Evolutionary conservation across 768 basidiomycete genomes (phyloP).

Genomic region (Leucosporidium scottii): DNA sequence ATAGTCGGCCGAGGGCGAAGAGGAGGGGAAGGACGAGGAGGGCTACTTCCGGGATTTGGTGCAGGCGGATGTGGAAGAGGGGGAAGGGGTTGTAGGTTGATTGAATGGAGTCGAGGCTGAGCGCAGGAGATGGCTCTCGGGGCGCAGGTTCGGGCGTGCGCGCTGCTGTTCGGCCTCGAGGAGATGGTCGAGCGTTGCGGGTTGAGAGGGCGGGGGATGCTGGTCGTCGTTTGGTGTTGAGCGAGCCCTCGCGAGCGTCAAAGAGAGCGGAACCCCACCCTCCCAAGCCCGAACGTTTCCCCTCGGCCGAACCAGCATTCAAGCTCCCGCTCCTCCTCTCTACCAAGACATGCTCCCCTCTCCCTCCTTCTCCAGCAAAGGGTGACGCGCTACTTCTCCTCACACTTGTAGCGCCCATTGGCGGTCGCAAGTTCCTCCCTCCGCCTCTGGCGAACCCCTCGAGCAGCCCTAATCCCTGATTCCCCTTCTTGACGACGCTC

Average conservation of each 20-base stretch:
- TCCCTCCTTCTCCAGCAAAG: constrained; percentile 8
- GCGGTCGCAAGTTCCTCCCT: neutral
- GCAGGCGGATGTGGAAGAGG: constrained; percentile 27
- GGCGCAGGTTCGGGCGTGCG: neutral
- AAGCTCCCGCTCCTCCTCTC: constrained; percentile 12
- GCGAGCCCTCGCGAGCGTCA: constrained; percentile 12
- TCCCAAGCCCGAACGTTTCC: neutral
- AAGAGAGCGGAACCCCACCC: constrained; percentile 22
- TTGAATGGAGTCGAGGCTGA: constrained; percentile 25
- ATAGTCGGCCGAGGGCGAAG: constrained; percentile 30
- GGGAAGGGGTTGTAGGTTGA: constrained; percentile 23
- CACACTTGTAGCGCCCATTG: neutral
- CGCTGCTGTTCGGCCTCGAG: neutral
- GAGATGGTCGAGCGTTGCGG: neutral
- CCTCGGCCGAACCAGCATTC: neutral
- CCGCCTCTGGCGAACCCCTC: too few relatives aligned
- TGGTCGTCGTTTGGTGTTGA: constrained; percentile 1
- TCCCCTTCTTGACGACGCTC: too few relatives aligned
- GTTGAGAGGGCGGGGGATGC: neutral
- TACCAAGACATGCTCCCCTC: constrained; percentile 29
- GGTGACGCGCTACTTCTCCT: neutral
- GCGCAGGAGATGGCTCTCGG: constrained; percentile 12
- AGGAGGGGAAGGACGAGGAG: constrained; percentile 27
- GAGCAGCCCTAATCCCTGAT: too few relatives aligned
- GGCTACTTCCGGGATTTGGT: constrained; percentile 34